Evolutionary conservation across 495 filamentous ascomycete genomes (phyloP), one percentile per base, ranked within the genome.

Genomic region (Aspergillus conjunctus): DNA sequence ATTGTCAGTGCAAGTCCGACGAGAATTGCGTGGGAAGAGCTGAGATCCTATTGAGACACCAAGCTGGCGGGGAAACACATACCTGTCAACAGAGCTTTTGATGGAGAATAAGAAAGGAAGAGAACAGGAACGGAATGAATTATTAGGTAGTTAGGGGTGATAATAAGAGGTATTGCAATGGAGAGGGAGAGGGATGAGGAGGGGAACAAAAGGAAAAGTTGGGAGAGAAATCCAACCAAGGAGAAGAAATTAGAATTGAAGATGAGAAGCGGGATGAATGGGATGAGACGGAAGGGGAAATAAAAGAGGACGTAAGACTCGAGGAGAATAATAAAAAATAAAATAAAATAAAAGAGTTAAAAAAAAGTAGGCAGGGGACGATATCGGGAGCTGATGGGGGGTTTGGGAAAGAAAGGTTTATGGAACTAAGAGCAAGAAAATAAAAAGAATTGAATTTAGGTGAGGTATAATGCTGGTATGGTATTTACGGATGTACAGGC

Each of bases 1-100:
- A 46, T 33, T 59, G 48, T 54, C 30, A 60, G 45, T 50, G 26
- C 20, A 18, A 6, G 18, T 48, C 18, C 17, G 10, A 21, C n/a
- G 18, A 48, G 41, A 50, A 39, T 48, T 46, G 54, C 49, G 8
- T 39, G 11, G 22, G 21, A 46, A 21, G 15, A 21, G 57, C 45
- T 52, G 54, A 50, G 21, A 2, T 26, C 26, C 26, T 26, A 5
- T 26, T 5, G 26, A 26, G 26, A 26, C 26, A 26, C 26, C 26
- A 5, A 26, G 26, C 26, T 26, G 26, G 26, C 26, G 26, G 26
- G 26, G 26, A 26, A 26, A 26, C 5, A 21, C 66, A 53, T 68
- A 66, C 68, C 66, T 68, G 57, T 66, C 61, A 66, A 66, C 54
- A 65, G 63, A 60, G 62, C 53, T 64, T 59, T 48, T 17, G 21